Evolutionary conservation across 2,329 filamentous ascomycete genomes (phyloP), one percentile per base, ranked within the genome.

Genomic region (Trichoderma simmonsii): DNA sequence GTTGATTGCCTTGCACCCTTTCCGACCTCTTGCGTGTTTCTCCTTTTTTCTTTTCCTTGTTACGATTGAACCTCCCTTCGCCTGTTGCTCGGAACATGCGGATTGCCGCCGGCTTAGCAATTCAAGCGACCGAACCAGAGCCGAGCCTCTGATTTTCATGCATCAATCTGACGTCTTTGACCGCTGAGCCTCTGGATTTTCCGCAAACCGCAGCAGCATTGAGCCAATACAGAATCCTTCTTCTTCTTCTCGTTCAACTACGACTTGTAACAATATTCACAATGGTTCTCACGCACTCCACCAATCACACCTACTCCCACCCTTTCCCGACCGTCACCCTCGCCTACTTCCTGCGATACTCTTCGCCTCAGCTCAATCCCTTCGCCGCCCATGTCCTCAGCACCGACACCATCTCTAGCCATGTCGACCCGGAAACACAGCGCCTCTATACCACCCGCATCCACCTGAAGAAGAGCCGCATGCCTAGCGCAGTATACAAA

Each of bases 291-390:
- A 88, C 86, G 7, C 88, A 89, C 81, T 88, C 87, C 69, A 90
- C 89, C 77, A 89, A 88, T 82, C 91, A 93, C 81, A 89, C 87
- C 78, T 94, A 95, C 86, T 87, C 90, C 75, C 93, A 95, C 82
- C 91, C 92, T 63, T 95, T 95, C 84, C 90, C 92, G 74, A 93
- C 93, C 80, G 93, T 96, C 74, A 94, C 93, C 63, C 91, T 96
- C 81, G 93, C 93, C 83, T 96, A 94, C 87, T 96, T 95, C 83
- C 91, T 96, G 64, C 92, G 93, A 75, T 96, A 96, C 83, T 94
- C 92, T 73, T 89, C 87, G 6, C 87, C 87, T 34, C 85, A 88
- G 75, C 83, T 88, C 75, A 96, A 95, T 79, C 93, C 93, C 7
- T 95, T 95, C 84, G 91, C 91, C 75, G 90, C 88, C 74, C 93